Evolutionary conservation across 2,329 filamentous ascomycete species (phyloP), one percentile per base, ranked within the genome.

Genomic region (Phyllosticta citriasiana): DNA sequence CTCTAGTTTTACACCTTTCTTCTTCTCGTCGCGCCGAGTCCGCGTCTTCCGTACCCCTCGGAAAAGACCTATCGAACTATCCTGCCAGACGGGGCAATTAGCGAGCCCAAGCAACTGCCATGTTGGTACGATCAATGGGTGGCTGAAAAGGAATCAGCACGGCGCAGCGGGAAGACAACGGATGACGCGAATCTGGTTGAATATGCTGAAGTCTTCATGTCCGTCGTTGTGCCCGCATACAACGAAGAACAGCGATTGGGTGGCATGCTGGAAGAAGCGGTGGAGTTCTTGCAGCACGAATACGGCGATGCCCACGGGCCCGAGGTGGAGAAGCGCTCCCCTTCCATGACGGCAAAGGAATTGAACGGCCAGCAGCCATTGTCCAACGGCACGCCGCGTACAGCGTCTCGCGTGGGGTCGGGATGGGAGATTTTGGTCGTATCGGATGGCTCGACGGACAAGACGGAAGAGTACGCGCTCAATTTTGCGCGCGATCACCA

Each of bases 371-470:
- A 72, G 53, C 67, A 64, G 63, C 25, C 50, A n/a, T 26, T 53
- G 26, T 24, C 30, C 3, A 67, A 75, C 64, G 59, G 72, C 63
- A 30, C 70, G 64, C 69, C 74, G 67, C 63, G 76, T 24, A n/a
- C 53, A 53, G 10, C 50, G 10, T 30, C 55, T 33, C 50, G 56
- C 19, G 51, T 50, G 6, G 60, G 60, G 5, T 72, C 66, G 76
- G 91, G 92, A 12, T 99, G 96, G 84, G 94, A 99, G 76, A 96
- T 99, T 65, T 73, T 99, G 51, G 79, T 99, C 57, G 85, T 99
- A 61, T 89, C 94, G 68, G 94, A 99, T 72, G 94, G 93, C 12
- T 95, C 89, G 66, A 86, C 79, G 25, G 94, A 99, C 76, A 79
- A 77, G 68, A 99, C 94, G 0, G 86, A 90, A 9, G 82, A 89